A percentile compares a stretch with the other conserved stretches of the same genome.
phyloP scores from a whole-genome alignment of 2,329 filamentous ascomycete genomes.

The Trichoderma breve region DNA sequence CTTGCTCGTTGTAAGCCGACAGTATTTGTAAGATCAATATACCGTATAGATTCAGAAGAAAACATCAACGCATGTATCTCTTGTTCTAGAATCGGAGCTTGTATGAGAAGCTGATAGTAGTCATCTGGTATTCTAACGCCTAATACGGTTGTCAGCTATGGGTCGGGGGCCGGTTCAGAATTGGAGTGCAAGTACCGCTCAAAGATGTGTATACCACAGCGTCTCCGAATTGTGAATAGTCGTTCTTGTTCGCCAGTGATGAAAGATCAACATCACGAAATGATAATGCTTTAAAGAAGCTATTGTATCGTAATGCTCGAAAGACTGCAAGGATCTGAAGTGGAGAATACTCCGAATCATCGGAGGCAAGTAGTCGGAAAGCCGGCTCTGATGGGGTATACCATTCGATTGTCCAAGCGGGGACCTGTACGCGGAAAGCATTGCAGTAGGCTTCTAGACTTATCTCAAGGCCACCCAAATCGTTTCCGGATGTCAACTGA shows the following conservation, averaged over 20 bases:
- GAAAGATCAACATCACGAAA: slow-evolving; percentile 53
- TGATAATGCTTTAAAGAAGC: slow-evolving; percentile 58
- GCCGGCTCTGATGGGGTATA: slow-evolving; percentile 46
- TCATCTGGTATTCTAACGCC: slow-evolving; percentile 49
- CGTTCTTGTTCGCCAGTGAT: slow-evolving; percentile 38
- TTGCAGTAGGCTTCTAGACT: slow-evolving; percentile 56
- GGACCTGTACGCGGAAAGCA: slow-evolving; percentile 49
- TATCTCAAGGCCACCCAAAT: slow-evolving; percentile 53
- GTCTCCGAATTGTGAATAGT: slow-evolving; percentile 45
- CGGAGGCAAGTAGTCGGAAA: slow-evolving; percentile 50
- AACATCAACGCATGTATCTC: slow-evolving; percentile 57
- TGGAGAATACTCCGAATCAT: slow-evolving; percentile 42
- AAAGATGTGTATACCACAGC: slow-evolving; percentile 52
- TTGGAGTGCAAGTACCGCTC: slow-evolving; percentile 41
- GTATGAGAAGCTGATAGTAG: slow-evolving; percentile 47
- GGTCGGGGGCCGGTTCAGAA: background rate
- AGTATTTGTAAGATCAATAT: slow-evolving; percentile 52
- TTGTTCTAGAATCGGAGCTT: slow-evolving; percentile 53
- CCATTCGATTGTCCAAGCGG: slow-evolving; percentile 52
- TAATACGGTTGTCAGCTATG: slow-evolving; percentile 19
- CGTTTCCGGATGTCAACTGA: slow-evolving; percentile 53
- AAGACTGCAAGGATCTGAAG: slow-evolving; percentile 57
- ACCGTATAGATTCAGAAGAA: slow-evolving; percentile 53
- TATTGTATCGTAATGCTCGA: slow-evolving; percentile 56
- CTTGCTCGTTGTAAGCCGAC: slow-evolving; percentile 31